These are phyloP conservation scores for Fennellomyces sp. DNA, from an alignment of 371 early-diverging fungal genomes.

Conservation along the genomic window DNA sequence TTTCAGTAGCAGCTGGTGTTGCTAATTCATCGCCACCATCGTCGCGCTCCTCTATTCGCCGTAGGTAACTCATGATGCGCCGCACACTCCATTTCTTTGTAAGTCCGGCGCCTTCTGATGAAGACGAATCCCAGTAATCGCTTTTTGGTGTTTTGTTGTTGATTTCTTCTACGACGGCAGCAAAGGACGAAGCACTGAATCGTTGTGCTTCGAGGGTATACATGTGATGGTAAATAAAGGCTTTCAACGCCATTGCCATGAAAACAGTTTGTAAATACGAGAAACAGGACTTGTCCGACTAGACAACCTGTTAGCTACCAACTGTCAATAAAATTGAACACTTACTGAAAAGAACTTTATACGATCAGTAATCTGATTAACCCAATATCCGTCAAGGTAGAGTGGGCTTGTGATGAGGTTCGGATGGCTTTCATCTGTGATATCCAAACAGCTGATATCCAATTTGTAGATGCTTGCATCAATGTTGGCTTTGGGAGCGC, in stretches of 20 bases:
- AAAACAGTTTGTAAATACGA: conserved; percentile 44
- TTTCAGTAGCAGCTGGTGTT: background rate
- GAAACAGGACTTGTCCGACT: conserved; percentile 30
- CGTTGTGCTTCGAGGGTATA: conserved; percentile 15
- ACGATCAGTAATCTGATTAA: conserved; percentile 36
- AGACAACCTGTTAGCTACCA: too few species aligned
- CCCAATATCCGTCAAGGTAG: conserved; percentile 50
- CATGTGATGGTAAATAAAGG: conserved; percentile 42
- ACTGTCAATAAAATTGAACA: background rate
- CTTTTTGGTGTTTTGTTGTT: background rate
- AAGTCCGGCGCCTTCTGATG: conserved; percentile 10
- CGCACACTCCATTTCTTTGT: conserved; percentile 44
- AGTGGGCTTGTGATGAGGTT: conserved; percentile 42
- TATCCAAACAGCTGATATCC: conserved; percentile 40
- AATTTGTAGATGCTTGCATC: conserved; percentile 38
- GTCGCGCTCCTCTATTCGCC: conserved; percentile 33
- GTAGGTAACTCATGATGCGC: conserved; percentile 40
- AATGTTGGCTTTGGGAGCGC: conserved; percentile 27
- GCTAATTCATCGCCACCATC: background rate
- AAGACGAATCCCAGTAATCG: conserved; percentile 9
- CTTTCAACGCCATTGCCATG: conserved; percentile 42
- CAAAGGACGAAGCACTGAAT: background rate
- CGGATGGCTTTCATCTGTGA: conserved; percentile 16
- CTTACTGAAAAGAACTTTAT: conserved; percentile 33
- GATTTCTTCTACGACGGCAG: background rate